Evolutionary conservation across 2,329 filamentous ascomycete species (phyloP).

Genomic region (Curvularia sp.): DNA sequence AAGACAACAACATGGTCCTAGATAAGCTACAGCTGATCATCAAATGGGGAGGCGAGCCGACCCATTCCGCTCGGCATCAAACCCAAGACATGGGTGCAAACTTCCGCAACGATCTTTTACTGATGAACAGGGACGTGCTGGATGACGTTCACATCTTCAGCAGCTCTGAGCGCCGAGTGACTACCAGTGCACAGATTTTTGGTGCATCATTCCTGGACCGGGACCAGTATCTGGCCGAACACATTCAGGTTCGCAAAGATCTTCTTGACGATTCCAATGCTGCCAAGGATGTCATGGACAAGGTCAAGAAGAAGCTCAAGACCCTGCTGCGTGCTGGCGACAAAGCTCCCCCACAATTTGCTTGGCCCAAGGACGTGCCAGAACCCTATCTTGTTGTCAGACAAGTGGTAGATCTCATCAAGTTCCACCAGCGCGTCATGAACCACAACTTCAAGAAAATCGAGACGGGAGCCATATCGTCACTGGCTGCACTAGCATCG

Average conservation of each 20-base stretch:
- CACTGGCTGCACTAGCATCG: slow-evolving; percentile 57
- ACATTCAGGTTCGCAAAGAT: slow-evolving; percentile 91
- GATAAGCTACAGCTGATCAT: slow-evolving; percentile 98
- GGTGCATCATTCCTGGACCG: slow-evolving; percentile 85
- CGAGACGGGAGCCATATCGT: slow-evolving; percentile 68
- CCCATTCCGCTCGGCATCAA: slow-evolving; percentile 95
- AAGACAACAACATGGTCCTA: slow-evolving; percentile 88
- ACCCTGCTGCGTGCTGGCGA: slow-evolving; percentile 89
- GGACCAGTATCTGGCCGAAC: slow-evolving; percentile 83
- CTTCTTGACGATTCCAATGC: slow-evolving; percentile 96
- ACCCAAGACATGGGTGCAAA: slow-evolving; percentile 93
- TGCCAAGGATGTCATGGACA: slow-evolving; percentile 99
- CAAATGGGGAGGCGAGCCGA: slow-evolving; percentile 98
- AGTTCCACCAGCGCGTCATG: slow-evolving; percentile 95
- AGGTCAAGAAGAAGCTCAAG: slow-evolving; percentile 99
- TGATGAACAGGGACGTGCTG: slow-evolving; percentile 90
- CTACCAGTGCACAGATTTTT: slow-evolving; percentile 96
- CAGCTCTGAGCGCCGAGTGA: slow-evolving; percentile 92
- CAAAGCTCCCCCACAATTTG: slow-evolving; percentile 91
- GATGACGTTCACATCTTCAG: slow-evolving; percentile 95
- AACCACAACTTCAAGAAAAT: slow-evolving; percentile 88
- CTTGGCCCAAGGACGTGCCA: slow-evolving; percentile 94
- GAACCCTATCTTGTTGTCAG: slow-evolving; percentile 93
- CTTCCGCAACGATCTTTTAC: slow-evolving; percentile 90
- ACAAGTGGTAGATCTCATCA: slow-evolving; percentile 94